Conservation (phyloP, 2,329 filamentous ascomycete species). For the Neonectria faginata region DNA sequence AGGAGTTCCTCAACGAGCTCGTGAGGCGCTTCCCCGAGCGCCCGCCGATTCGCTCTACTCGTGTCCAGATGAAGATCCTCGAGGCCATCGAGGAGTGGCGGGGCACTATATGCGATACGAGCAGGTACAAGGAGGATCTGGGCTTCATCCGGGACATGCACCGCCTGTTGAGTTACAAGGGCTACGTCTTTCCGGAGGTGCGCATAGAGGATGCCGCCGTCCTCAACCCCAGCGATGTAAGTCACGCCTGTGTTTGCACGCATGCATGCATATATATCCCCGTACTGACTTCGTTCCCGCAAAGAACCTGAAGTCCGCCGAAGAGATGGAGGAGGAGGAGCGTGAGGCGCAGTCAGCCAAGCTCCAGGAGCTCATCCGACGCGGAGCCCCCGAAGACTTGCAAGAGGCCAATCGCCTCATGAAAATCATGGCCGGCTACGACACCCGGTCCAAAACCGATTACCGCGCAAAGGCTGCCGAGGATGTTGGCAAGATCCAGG, state of each 20-base stretch:
- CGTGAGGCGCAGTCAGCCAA: conserved; percentile 96
- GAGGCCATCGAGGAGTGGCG: conserved; percentile 99
- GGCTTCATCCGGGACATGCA: conserved; percentile 99
- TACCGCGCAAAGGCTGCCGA: conserved; percentile 98
- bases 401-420: conserved; percentile 98
- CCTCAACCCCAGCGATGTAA: conserved; percentile 93
- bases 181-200: conserved; percentile 94
- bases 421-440: conserved; percentile 99
- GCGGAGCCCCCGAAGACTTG: conserved; percentile 90
- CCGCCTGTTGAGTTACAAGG: conserved; percentile 93
- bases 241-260: conserved; percentile 51
- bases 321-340: conserved; percentile 99
- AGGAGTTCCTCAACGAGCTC: conserved; percentile 98
- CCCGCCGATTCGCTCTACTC: conserved; percentile 84
- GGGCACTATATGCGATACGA: conserved; percentile 97
- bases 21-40: conserved; percentile 95
- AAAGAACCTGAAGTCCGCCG: conserved; percentile 92
- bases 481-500: conserved; percentile 93
- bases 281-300: conserved; percentile 26
- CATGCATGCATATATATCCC: conserved; percentile 54
- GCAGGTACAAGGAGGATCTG: conserved; percentile 95
- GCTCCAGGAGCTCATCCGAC: conserved; percentile 92
- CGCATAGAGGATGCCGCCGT: conserved; percentile 95
- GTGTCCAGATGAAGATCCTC: conserved; percentile 92
- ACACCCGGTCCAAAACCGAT: conserved; percentile 95